Evolutionary conservation across 768 basidiomycete species (phyloP).

Genomic region (Lactarius akahatsu): DNA sequence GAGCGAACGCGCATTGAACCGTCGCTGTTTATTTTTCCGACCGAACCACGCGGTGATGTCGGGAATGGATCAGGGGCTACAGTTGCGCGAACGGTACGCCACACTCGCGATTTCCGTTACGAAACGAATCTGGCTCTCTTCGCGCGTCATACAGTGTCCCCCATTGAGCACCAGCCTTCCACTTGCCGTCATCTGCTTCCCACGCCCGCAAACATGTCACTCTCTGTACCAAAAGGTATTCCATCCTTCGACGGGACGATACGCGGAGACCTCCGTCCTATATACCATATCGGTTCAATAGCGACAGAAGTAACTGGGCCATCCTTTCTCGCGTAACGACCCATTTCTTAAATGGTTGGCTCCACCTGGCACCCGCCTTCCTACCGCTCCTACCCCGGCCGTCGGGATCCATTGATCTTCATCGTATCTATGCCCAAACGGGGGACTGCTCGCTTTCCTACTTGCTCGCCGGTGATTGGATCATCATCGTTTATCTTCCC

Average conservation of each 20-base stretch:
- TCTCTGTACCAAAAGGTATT: background rate
- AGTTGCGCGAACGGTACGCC: background rate
- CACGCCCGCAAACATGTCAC: background rate
- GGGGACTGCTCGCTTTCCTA: background rate
- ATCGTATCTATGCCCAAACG: conserved; percentile 1
- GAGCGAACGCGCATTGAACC: background rate
- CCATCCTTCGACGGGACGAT: background rate
- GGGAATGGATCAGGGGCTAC: conserved; percentile 6
- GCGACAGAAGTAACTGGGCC: background rate
- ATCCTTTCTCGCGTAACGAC: background rate
- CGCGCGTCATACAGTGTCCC: conserved; percentile 16
- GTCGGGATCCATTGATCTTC: background rate
- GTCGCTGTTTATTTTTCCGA: background rate
- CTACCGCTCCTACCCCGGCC: background rate
- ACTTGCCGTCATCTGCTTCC: background rate
- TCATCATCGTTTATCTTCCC: conserved; percentile 6
- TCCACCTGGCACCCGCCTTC: background rate
- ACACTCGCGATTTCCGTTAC: background rate
- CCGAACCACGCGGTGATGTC: background rate
- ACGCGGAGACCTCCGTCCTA: background rate
- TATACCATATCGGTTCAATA: background rate
- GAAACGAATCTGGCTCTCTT: background rate
- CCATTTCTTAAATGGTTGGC: background rate
- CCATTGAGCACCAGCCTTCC: background rate
- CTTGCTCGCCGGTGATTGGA: conserved; percentile 7